Conservation (phyloP, 345 rosid genomes). For the Sonneratia alba region DNA sequence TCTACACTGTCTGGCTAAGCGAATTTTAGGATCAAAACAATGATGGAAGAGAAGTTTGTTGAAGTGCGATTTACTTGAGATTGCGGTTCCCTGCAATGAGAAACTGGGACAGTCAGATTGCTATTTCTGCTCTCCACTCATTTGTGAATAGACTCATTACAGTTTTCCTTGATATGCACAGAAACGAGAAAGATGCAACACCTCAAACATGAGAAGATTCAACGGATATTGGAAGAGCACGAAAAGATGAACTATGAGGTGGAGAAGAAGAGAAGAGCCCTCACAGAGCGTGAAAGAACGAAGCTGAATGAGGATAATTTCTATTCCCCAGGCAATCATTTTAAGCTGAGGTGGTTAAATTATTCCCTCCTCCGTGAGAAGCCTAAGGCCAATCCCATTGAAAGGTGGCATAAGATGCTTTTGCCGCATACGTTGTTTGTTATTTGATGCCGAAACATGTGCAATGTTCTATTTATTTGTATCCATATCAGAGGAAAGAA, state of each 20-base stretch:
- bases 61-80: not conserved
- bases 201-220: constrained; percentile 46
- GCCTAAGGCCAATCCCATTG: too few species aligned
- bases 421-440: too few species aligned
- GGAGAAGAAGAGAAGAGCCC: constrained; percentile 48
- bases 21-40: not conserved
- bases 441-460: too few species aligned
- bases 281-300: constrained; percentile 73
- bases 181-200: constrained; percentile 82
- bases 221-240: constrained; percentile 52
- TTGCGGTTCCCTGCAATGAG: not conserved
- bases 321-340: too few species aligned
- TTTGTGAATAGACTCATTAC: too few species aligned
- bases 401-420: too few species aligned
- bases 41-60: not conserved
- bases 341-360: not conserved
- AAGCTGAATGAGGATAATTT: constrained; percentile 72
- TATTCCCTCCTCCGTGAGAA: too few species aligned
- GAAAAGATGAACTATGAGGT: constrained; percentile 55
- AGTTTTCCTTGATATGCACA: too few species aligned
- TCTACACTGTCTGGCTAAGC: not conserved
- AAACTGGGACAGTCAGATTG: not conserved
- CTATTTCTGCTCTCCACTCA: not conserved
- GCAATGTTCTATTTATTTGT: too few species aligned
- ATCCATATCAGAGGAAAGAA: not conserved